Evolutionary conservation across 768 basidiomycete genomes (phyloP), one percentile per base, ranked within the genome.

Genomic region (Hypholoma fasciculare): DNA sequence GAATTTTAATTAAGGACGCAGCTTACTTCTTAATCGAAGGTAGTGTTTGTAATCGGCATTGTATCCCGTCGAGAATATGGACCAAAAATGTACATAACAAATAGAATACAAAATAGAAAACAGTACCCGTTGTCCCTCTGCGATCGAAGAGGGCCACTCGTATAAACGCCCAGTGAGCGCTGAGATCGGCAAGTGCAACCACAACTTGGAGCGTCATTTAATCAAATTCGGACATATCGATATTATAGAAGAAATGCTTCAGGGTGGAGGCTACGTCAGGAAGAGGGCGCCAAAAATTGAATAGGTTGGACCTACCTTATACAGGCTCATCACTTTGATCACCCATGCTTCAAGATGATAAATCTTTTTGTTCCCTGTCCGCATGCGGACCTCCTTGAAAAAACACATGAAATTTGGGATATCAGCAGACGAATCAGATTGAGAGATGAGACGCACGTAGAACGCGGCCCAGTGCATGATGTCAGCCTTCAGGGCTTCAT

Each of bases 401-500:
- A 19, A 38, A 56, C 30, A 34, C 9, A 34, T 52, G 20, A 55
- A 56, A 54, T 52, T 16, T 27, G 36, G 40, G 16, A 34, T 26
- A 30, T 47, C 42, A 42, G 42, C 12, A 49, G 42, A 47, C 19
- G 20, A 38, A 54, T 44, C 5, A 38, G 46, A 20, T 9, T 14
- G 26, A 47, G 40, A 49, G 19, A 47, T 16, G 4, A 27, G 20
- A 74, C 91, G 60, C 67, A 94, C 94, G 71, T 98, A 98, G 69
- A 96, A 89, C 20, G 97, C 94, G 3, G 96, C 94, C 96, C 96
- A 98, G 69, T 97, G 94, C 81, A 98, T 92, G 64, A 98, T 87
- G 65, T 98, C 94, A 0, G 89, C 85, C 74, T 96, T 97, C 57
- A 99, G 70, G 51, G 80, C 80, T 69, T 98, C 95, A 70, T 98